Percentiles rank a stretch among this genome's conserved stretches.
Evolutionary conservation across 331 rosid species (phyloP).

Genomic region (Quercus tomentella): DNA sequence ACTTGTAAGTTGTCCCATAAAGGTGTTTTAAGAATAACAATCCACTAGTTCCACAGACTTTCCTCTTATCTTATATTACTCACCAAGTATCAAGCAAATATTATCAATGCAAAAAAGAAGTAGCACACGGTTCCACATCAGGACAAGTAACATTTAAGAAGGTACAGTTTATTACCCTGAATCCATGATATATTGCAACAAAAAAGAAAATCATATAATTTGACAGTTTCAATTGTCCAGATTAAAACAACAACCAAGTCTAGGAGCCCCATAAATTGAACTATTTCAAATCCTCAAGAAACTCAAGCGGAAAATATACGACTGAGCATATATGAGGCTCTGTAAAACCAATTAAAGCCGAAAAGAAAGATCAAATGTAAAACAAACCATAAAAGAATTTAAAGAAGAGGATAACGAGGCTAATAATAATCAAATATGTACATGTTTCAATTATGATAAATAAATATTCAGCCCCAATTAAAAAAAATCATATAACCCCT

Average conservation of each 20-base stretch:
- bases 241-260: not conserved
- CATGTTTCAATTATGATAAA: too few species aligned
- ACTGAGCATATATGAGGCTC: not conserved
- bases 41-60: not conserved
- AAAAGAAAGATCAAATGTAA: not conserved
- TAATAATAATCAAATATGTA: not conserved
- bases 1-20: not conserved
- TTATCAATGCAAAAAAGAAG: not conserved
- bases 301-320: not conserved
- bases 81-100: not conserved
- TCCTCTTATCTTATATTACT: not conserved
- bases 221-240: not conserved
- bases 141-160: not conserved
- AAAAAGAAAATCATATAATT: not conserved
- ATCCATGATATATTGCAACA: not conserved
- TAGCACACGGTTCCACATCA: not conserved
- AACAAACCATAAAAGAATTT: not conserved
- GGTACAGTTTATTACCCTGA: not conserved
- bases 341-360: not conserved
- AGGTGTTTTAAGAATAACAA: not conserved
- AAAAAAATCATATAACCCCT: not conserved
- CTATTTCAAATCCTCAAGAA: not conserved
- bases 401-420: not conserved
- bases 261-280: not conserved
- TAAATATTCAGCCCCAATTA: not conserved